Evolutionary conservation across 495 filamentous ascomycete genomes (phyloP).

Genomic region (Neurospora hispaniola): DNA sequence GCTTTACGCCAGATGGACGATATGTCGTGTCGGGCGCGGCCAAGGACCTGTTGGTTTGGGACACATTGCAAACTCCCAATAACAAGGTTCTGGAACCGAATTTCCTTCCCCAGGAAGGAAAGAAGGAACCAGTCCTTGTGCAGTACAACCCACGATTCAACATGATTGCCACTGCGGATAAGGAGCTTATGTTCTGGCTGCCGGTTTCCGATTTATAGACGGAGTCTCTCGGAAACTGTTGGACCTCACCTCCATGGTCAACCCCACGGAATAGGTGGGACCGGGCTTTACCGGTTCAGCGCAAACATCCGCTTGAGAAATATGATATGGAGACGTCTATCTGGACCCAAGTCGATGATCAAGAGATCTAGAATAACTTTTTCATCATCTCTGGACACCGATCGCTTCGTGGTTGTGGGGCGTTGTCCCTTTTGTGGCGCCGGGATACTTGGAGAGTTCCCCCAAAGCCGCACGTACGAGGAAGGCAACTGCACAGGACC

Average conservation of each 20-base stretch:
- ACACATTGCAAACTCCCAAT: constrained; percentile 48
- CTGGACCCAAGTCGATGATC: neutral
- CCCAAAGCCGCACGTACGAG: neutral
- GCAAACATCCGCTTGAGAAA: neutral
- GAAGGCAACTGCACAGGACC: neutral
- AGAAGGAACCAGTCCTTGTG: constrained; percentile 58
- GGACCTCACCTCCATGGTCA: neutral
- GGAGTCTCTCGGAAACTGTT: neutral
- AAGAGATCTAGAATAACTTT: neutral
- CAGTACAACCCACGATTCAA: constrained; percentile 87
- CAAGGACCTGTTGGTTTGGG: constrained; percentile 71
- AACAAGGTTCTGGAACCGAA: constrained; percentile 55
- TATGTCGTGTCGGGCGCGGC: constrained; percentile 74
- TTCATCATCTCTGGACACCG: neutral
- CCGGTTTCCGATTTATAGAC: constrained; percentile 54
- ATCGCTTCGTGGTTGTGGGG: neutral
- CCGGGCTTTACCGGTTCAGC: neutral
- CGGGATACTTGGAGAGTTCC: neutral
- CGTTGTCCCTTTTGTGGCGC: neutral
- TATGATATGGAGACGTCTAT: neutral
- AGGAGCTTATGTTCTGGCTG: constrained; percentile 82
- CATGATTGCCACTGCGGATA: constrained; percentile 78
- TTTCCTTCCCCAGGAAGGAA: constrained; percentile 47
- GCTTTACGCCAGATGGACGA: constrained; percentile 78
- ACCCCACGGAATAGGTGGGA: neutral